Evolutionary conservation across 2,329 filamentous ascomycete species (phyloP).

Genomic region (Fusarium solani-melongenae): DNA sequence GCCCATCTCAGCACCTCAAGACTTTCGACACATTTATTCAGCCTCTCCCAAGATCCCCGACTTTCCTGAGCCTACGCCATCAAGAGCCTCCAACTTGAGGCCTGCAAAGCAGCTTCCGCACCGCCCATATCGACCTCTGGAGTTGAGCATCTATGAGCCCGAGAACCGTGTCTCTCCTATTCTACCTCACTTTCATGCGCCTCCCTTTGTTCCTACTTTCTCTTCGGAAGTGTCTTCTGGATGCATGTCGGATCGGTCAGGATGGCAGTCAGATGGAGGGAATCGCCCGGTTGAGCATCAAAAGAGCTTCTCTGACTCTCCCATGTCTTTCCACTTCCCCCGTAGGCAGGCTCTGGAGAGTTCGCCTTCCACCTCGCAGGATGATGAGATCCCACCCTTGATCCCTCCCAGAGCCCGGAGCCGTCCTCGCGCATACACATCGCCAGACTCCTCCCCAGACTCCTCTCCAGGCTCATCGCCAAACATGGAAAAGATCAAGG

Average conservation of each 20-base stretch:
- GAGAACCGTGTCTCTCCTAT: slow-evolving; percentile 64
- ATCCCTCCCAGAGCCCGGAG: slow-evolving; percentile 57
- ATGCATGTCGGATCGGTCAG: slow-evolving; percentile 44
- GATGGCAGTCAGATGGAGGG: slow-evolving; percentile 41
- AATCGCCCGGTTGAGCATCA: slow-evolving; percentile 50
- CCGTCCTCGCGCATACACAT: slow-evolving; percentile 56
- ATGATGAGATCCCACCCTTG: slow-evolving; percentile 43
- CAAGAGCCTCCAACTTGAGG: slow-evolving; percentile 36
- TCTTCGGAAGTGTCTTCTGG: slow-evolving; percentile 52
- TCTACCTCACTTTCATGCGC: slow-evolving; percentile 61
- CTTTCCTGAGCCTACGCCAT: slow-evolving; percentile 32
- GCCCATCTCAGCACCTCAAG: slow-evolving; percentile 67
- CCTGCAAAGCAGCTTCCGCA: slow-evolving; percentile 40
- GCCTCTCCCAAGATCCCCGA: slow-evolving; percentile 54
- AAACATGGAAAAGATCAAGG: slow-evolving; percentile 63
- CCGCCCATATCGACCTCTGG: slow-evolving; percentile 63
- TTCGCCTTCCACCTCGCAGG: slow-evolving; percentile 36
- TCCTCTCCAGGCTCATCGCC: slow-evolving; percentile 57
- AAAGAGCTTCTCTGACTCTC: slow-evolving; percentile 58
- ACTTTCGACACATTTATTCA: slow-evolving; percentile 70
- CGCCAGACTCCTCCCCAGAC: slow-evolving; percentile 57
- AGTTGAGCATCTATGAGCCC: slow-evolving; percentile 64
- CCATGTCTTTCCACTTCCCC: slow-evolving; percentile 66
- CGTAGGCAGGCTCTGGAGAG: slow-evolving; percentile 52
- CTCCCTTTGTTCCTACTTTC: slow-evolving; percentile 45